phyloP scores from a whole-genome alignment of 2,329 filamentous ascomycete genomes.

The Blastomyces gilchristii region DNA sequence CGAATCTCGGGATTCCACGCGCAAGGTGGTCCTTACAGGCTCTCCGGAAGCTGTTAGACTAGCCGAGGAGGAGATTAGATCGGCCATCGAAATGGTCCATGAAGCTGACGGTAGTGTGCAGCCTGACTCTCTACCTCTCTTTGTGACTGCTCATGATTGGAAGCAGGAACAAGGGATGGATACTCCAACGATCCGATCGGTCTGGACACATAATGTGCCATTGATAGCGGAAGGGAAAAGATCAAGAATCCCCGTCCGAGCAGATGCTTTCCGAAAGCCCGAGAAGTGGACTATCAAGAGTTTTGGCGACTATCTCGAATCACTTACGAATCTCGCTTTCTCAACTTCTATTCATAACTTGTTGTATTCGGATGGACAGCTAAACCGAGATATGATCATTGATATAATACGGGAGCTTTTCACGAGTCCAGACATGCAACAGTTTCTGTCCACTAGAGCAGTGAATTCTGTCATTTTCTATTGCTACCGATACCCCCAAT shows the following conservation, averaged over 20 bases:
- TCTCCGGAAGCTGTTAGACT: constrained; percentile 26
- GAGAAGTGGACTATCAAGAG: constrained; percentile 24
- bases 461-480: constrained; percentile 33
- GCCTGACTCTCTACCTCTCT: constrained; percentile 13
- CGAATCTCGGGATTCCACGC: constrained; percentile 24
- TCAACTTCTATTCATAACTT: constrained; percentile 16
- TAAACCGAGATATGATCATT: constrained; percentile 16
- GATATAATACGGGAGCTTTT: constrained; percentile 27
- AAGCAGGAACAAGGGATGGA: constrained; percentile 10
- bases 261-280: constrained; percentile 13
- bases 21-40: constrained; percentile 29
- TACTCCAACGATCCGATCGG: constrained; percentile 24
- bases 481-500: constrained; percentile 25
- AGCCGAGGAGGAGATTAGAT: constrained; percentile 22
- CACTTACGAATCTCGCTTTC: constrained; percentile 24
- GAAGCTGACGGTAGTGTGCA: background rate
- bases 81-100: background rate
- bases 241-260: background rate
- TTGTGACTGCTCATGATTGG: constrained; percentile 10
- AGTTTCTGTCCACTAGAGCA: constrained; percentile 32
- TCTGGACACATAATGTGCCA: constrained; percentile 18
- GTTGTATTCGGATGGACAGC: constrained; percentile 12
- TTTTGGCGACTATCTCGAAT: constrained; percentile 33
- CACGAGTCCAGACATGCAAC: constrained; percentile 20
- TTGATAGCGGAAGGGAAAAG: background rate